Base-by-base conservation (phyloP, 2,329 filamentous ascomycete species). In the Penicillium sp. region DNA sequence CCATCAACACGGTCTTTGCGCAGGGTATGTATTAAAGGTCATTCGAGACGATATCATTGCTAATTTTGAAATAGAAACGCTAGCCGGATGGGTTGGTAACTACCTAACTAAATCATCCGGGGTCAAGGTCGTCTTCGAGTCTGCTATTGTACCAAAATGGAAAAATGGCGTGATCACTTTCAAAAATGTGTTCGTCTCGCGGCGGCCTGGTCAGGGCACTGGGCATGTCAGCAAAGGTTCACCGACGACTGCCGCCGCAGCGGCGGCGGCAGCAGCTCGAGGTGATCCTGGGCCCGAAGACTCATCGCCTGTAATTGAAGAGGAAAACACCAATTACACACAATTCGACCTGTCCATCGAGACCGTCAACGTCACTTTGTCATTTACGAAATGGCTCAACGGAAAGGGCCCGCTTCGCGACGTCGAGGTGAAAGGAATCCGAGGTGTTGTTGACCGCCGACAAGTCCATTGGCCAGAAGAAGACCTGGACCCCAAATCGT, bases 361-460 rank as follows among this genome's bases (percentile, higher is more conserved):
- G 57, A 95, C 90, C 0, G 90, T 99, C 56, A 96, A 99, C 66
- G 93, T 99, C 39, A 97, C 93, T 0, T 73, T 99, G 24, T 99
- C 94, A 0, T 97, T 99, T 63, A 81, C 91, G n/a, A 97, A 96
- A 69, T 99, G 94, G 94, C 95, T 95, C 84, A 97, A 96, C 63
- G 93, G 94, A 21, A 96, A 93, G 71, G 94, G 94, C 0, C 80
- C 95, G 6, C 77, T 99, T 8, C 87, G 89, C 63, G 90, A 97
- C 68, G 94, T 99, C 39, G 91, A 96, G 67, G 87, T 99, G 47
- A 94, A 91, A 67, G 94, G 94, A 4, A 89, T 99, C 28, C 84
- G 94, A 54, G 94, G 94, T 21, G 90, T 97, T 5, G 81, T 99
- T 42, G 94, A 99, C 72, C 84, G 94, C 53, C 96, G 91, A 0